Evolutionary conservation across 2,329 filamentous ascomycete genomes (phyloP).

Genomic region (Cytospora paraplurivora): DNA sequence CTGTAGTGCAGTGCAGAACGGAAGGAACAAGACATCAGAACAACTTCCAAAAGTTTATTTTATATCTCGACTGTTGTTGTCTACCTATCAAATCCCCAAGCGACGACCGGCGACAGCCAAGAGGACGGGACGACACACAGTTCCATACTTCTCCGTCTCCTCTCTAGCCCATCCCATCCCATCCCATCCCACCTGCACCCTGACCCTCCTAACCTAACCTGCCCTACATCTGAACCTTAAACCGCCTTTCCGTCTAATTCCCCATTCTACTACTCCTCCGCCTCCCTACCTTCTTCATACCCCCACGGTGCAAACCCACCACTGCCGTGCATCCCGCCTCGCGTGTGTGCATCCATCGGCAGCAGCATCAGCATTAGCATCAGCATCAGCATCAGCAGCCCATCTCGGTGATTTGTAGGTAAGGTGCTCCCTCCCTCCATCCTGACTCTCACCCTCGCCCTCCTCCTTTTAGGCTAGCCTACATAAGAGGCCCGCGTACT

Average conservation of each 20-base stretch:
- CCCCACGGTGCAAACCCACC: background rate
- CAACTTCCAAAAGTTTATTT: no score
- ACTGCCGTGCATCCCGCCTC: background rate
- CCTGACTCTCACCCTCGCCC: background rate
- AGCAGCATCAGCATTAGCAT: background rate
- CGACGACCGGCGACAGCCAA: no score
- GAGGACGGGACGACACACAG: no score
- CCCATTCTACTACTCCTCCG: background rate
- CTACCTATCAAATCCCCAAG: no score
- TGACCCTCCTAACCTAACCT: background rate
- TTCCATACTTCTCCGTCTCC: background rate
- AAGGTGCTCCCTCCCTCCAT: background rate
- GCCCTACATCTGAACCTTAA: background rate
- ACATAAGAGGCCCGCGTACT: background rate
- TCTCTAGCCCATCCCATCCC: background rate
- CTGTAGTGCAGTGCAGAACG: background rate
- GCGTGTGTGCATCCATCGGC: background rate
- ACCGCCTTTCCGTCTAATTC: background rate
- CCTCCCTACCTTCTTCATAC: background rate
- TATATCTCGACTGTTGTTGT: no score
- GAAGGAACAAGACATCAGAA: background rate
- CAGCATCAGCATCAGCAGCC: background rate
- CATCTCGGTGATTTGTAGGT: background rate
- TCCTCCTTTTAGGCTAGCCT: background rate
- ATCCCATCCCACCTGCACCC: background rate